Conservation (phyloP, 2,329 filamentous ascomycete species). For the Exophiala sp. region DNA sequence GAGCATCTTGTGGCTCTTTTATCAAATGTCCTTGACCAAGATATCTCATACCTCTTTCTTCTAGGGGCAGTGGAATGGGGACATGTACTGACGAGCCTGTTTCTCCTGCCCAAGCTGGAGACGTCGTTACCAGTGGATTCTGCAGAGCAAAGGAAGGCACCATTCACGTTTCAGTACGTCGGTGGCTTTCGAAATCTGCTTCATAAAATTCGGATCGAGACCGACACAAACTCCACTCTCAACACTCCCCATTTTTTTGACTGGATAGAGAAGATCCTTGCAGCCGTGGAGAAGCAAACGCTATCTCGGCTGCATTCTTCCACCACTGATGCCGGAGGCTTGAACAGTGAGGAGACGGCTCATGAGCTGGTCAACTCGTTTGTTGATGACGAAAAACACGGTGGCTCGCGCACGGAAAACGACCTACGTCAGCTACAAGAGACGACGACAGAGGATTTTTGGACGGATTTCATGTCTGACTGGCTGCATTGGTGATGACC, state of each 20-base stretch:
- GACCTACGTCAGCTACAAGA: neutral
- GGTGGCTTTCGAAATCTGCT: slow-evolving; percentile 4
- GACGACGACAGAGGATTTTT: slow-evolving; percentile 6
- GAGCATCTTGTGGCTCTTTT: slow-evolving; percentile 7
- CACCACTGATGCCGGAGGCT: neutral
- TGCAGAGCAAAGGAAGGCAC: neutral
- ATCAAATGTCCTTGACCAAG: slow-evolving; percentile 5
- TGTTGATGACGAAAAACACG: neutral
- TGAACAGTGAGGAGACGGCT: slow-evolving; percentile 3
- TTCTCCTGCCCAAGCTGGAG: slow-evolving; percentile 17
- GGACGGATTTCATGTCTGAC: slow-evolving; percentile 21
- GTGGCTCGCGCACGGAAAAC: neutral
- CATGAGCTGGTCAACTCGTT: slow-evolving; percentile 22
- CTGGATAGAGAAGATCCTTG: slow-evolving; percentile 17
- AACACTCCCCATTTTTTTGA: slow-evolving; percentile 3
- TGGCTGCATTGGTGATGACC: slow-evolving; percentile 16
- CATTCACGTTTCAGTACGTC: slow-evolving; percentile 3
- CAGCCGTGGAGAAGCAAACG: slow-evolving; percentile 3
- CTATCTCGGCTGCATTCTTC: neutral
- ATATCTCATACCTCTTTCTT: slow-evolving; percentile 4
- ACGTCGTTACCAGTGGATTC: neutral
- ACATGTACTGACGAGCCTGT: slow-evolving; percentile 17
- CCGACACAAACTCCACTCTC: neutral
- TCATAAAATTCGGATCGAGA: neutral
- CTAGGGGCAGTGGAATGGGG: slow-evolving; percentile 16